Evolutionary conservation across 768 basidiomycete species (phyloP).

Genomic region (Lentinula guzmanii): DNA sequence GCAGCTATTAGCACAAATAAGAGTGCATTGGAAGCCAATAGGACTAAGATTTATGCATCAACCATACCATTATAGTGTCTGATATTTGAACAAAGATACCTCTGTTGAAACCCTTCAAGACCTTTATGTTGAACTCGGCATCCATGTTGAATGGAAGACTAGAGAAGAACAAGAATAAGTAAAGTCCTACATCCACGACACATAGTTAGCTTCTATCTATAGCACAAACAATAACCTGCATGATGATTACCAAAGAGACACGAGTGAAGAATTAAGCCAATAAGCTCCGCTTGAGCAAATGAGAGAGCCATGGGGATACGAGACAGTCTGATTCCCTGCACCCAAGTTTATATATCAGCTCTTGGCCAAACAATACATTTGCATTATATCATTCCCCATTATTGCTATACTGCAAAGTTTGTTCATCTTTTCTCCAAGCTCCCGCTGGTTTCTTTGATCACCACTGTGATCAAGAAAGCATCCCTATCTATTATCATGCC

Average conservation of each 20-base stretch:
- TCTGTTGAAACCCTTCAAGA: neutral
- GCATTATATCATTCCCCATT: no score
- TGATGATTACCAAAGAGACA: neutral
- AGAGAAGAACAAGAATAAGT: neutral
- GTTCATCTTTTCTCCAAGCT: no score
- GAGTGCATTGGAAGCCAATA: neutral
- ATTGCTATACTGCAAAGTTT: no score
- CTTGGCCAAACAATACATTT: no score
- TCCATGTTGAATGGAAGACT: neutral
- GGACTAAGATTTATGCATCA: neutral
- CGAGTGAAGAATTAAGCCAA: neutral
- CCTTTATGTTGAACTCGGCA: neutral
- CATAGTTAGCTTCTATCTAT: neutral
- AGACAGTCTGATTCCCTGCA: neutral
- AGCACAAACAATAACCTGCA: neutral
- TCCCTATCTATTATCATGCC: no score
- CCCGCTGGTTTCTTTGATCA: no score
- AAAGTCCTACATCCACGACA: neutral
- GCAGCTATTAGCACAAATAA: neutral
- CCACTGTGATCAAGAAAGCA: no score
- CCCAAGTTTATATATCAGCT: no score
- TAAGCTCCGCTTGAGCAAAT: constrained; percentile 3
- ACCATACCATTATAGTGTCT: neutral
- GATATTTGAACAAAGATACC: neutral
- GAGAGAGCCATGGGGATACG: neutral